These are phyloP conservation scores for Chrysanthemum seticuspe DNA, from an alignment of 129 eudicot species.

Conservation along the genomic window DNA sequence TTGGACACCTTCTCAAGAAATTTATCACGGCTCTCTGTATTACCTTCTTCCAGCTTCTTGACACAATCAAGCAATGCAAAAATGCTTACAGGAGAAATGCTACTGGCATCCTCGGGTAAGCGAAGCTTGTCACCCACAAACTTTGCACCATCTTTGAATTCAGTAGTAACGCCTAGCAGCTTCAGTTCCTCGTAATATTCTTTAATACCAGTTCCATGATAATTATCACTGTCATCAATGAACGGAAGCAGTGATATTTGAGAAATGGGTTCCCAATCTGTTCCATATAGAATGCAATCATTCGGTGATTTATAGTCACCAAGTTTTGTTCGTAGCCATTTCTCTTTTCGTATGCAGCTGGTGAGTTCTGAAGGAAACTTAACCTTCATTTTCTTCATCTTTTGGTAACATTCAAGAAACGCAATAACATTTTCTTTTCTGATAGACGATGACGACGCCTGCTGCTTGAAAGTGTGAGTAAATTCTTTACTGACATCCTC, in stretches of 20 bases:
- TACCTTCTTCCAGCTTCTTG: not conserved
- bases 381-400: slow-evolving; percentile 11
- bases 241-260: slow-evolving; percentile 46
- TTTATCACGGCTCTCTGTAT: not conserved
- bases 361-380: slow-evolving; percentile 31
- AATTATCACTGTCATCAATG: slow-evolving; percentile 45
- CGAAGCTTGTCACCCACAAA: slow-evolving; percentile 35
- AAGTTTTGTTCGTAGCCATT: slow-evolving; percentile 54
- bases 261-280: slow-evolving; percentile 43
- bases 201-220: slow-evolving; percentile 36
- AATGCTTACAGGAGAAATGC: slow-evolving; percentile 31
- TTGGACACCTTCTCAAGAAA: slow-evolving; percentile 20
- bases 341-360: slow-evolving; percentile 32
- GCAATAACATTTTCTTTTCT: slow-evolving; percentile 30
- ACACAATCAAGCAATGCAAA: slow-evolving; percentile 40
- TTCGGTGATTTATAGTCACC: slow-evolving; percentile 46
- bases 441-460: slow-evolving; percentile 29
- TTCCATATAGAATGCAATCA: slow-evolving; percentile 41
- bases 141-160: slow-evolving; percentile 35
- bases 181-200: slow-evolving; percentile 37
- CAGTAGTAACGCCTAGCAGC: slow-evolving; percentile 39
- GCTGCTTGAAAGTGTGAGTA: slow-evolving; percentile 33
- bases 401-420: slow-evolving; percentile 36
- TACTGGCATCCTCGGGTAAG: slow-evolving; percentile 37
- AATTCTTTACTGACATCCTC: slow-evolving; percentile 40